These are phyloP conservation scores for Strigomonas culicis DNA, from an alignment of 208 protist genomes.

Conservation along the genomic window DNA sequence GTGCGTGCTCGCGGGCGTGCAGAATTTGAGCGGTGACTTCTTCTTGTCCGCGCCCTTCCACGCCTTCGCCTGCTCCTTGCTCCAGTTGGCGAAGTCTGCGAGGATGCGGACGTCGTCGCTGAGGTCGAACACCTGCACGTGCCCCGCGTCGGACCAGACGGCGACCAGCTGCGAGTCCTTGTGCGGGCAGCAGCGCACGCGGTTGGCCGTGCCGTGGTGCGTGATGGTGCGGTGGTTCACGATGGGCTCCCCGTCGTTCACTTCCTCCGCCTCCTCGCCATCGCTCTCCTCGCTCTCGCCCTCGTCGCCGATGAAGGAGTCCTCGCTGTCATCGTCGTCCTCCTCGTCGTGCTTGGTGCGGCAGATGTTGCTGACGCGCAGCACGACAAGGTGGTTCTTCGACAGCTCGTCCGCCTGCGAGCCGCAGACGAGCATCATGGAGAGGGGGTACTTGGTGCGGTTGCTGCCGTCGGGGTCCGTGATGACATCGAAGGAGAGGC, in stretches of 20 bases:
- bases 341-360: constrained; percentile 92
- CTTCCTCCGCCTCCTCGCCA: constrained; percentile 81
- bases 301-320: constrained; percentile 82
- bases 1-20: constrained; percentile 81
- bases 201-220: constrained; percentile 89
- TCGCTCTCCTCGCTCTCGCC: constrained; percentile 48
- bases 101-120: constrained; percentile 66
- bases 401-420: constrained; percentile 90
- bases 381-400: constrained; percentile 94
- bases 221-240: constrained; percentile 78
- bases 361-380: constrained; percentile 92
- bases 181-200: constrained; percentile 86
- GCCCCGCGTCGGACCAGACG: constrained; percentile 94
- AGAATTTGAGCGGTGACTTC: constrained; percentile 55
- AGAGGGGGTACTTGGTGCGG: constrained; percentile 90
- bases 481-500: constrained; percentile 83
- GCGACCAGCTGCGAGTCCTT: constrained; percentile 79
- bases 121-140: constrained; percentile 94
- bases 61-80: constrained; percentile 58
- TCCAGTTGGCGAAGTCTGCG: constrained; percentile 80
- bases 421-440: constrained; percentile 92
- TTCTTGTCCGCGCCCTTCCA: constrained; percentile 38
- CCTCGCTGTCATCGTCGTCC: constrained; percentile 89
- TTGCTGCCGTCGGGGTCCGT: constrained; percentile 50
- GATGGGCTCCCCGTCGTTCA: constrained; percentile 86